Base-by-base conservation (phyloP, 192 early-diverging fungal species). In the Coemansia sp. region DNA sequence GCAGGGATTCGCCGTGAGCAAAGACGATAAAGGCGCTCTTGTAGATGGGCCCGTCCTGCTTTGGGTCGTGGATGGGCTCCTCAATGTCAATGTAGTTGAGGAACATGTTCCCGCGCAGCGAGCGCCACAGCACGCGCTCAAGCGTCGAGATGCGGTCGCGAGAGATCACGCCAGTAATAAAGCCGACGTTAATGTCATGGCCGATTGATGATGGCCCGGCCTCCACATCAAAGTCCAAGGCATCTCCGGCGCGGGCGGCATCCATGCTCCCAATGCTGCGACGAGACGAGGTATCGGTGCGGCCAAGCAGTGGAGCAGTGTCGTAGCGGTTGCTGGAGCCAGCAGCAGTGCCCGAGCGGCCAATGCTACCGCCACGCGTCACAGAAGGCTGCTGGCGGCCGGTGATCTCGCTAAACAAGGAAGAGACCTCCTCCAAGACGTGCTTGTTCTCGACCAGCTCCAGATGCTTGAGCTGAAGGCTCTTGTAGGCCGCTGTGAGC, bases 21-120 rank as follows among this genome's bases (percentile, higher is more conserved):
- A 99, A 99, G 63, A 99, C 93, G 59, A 95, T 90, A 71, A 99
- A 98, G 5, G 97, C 97, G 69, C 93, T 96, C 86, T 99, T 99
- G 65, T 95, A 88, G 5, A 97, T 89, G 9, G 86, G 69, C 66
- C 92, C 89, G 68, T 98, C 96, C 1, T 88, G 91, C 53, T 84
- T 87, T 9, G 96, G 96, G 67, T 99, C 97, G 42, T 86, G 81
- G 68, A 99, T 94, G 6, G 89, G 86, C 71, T 98, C 97, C 40
- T 94, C 94, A 68, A 99, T 97, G 67, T 97, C 96, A 3, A 94
- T 93, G 48, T 91, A 86, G 77, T 96, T 98, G 83, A 98, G 91
- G 82, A 90, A 96, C 65, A 99, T 79, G 82, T 99, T 99, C 33
- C 97, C 97, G 55, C 97, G 91, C 48, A 99, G 87, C 20, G 93